phyloP scores from a whole-genome alignment of 352 stramenopile genomes.

The Phytophthora sp. region DNA sequence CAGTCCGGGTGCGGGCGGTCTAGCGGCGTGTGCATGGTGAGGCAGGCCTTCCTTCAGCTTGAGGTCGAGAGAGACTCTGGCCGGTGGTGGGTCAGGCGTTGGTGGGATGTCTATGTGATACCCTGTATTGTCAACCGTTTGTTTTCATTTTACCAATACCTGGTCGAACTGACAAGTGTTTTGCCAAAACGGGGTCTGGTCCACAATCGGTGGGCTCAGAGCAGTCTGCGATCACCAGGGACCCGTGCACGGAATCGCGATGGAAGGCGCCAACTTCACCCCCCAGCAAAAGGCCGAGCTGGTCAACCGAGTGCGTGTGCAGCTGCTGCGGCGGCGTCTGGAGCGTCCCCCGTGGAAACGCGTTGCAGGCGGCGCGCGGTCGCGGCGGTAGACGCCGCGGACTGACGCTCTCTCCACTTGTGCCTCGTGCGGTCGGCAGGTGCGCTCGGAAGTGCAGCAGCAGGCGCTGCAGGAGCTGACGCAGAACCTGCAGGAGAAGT shows the following conservation, averaged over 20 bases:
- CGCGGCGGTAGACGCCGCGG: too few species aligned
- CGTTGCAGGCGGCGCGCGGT: too few species aligned
- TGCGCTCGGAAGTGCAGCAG: conserved; percentile 84
- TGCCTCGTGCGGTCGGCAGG: conserved; percentile 37
- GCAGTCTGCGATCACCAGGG: conserved; percentile 17
- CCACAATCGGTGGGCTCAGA: too few species aligned
- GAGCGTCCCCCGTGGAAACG: too few species aligned
- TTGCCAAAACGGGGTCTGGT: too few species aligned
- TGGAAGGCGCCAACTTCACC: conserved; percentile 83
- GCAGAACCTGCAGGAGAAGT: conserved; percentile 90
- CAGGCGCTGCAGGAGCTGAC: conserved; percentile 87
- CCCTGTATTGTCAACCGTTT: conserved; percentile 11
- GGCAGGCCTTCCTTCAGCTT: not conserved
- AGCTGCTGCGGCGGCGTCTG: not conserved
- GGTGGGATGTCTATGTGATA: too few species aligned
- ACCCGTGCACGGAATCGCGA: conserved; percentile 30
- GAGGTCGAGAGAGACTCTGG: conserved; percentile 25
- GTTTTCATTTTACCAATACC: not conserved
- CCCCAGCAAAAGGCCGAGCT: conserved; percentile 87
- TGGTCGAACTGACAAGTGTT: too few species aligned
- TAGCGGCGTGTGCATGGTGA: conserved; percentile 76
- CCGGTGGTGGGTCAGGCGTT: conserved; percentile 7
- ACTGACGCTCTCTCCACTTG: conserved; percentile 8
- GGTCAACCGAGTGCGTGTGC: conserved; percentile 67
- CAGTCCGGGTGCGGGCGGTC: conserved; percentile 84